Conservation (phyloP, 768 basidiomycete species). For the Hemileccinum impolitum region DNA sequence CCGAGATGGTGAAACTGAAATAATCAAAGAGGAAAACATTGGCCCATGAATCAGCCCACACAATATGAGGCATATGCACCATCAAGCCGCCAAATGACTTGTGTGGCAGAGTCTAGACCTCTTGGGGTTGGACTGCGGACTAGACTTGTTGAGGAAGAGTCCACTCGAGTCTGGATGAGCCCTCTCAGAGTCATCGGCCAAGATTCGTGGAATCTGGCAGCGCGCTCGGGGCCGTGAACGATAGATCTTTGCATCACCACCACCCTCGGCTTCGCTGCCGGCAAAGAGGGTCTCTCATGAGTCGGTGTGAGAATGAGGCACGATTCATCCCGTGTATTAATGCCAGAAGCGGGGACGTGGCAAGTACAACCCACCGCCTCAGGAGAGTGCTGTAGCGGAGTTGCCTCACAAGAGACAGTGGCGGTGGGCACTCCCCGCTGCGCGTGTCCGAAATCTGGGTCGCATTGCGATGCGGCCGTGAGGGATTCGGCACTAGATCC, state of each 20-base stretch:
- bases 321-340: constrained; percentile 5
- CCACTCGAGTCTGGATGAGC: too few species aligned
- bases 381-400: constrained; percentile 12
- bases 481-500: constrained; percentile 15
- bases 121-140: not conserved
- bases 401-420: constrained; percentile 8
- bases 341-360: constrained; percentile 8
- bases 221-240: constrained; percentile 16
- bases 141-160: not conserved
- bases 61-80: constrained; percentile 10
- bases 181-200: not conserved
- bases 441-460: constrained; percentile 16
- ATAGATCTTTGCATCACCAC: constrained; percentile 8
- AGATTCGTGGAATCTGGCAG: not conserved
- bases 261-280: constrained; percentile 10
- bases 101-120: constrained; percentile 18
- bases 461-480: constrained; percentile 10
- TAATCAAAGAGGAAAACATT: not conserved
- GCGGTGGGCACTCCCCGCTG: constrained; percentile 10
- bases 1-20: not conserved
- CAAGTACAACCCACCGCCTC: constrained; percentile 8
- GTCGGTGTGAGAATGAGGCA: constrained; percentile 14
- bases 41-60: not conserved
- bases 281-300: not conserved
- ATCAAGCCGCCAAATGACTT: constrained; percentile 31